A percentile compares a stretch with the other conserved stretches of the same genome.
Conservation (phyloP, 2,329 filamentous ascomycete genomes). For the Fusarium transvaalense region DNA sequence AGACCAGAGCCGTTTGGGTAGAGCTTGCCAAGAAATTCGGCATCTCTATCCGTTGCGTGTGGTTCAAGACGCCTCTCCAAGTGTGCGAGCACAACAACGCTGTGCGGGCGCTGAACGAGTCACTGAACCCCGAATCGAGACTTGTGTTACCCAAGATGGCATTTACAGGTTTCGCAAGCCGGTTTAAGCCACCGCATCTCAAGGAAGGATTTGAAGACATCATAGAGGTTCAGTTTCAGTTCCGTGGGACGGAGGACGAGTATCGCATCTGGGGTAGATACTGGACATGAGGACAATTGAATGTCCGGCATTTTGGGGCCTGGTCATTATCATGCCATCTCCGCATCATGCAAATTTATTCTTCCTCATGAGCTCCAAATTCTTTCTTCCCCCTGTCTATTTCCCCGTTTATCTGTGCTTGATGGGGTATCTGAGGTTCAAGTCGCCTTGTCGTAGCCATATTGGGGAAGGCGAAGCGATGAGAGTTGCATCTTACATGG, state of each 20-base stretch:
- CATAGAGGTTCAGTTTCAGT: slow-evolving; percentile 79
- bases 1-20: slow-evolving; percentile 83
- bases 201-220: slow-evolving; percentile 90
- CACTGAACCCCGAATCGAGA: slow-evolving; percentile 87
- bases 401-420: not conserved
- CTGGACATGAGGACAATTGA: slow-evolving; percentile 69
- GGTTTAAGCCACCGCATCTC: slow-evolving; percentile 77
- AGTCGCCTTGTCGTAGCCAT: slow-evolving; percentile 7
- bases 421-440: slow-evolving; percentile 8
- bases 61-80: slow-evolving; percentile 79
- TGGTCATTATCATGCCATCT: slow-evolving; percentile 38
- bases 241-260: slow-evolving; percentile 76
- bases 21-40: slow-evolving; percentile 76
- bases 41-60: slow-evolving; percentile 85
- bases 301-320: slow-evolving; percentile 12
- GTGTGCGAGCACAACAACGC: slow-evolving; percentile 89
- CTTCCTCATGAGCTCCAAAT: slow-evolving; percentile 22
- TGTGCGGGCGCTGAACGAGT: slow-evolving; percentile 76
- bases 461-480: slow-evolving; percentile 31
- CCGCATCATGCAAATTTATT: slow-evolving; percentile 23
- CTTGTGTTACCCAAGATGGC: slow-evolving; percentile 80
- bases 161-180: slow-evolving; percentile 79
- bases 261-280: slow-evolving; percentile 80
- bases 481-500: not conserved
- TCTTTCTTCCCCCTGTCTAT: not conserved